These are phyloP conservation scores for Cornus florida DNA, from an alignment of 148 eudicot species.

Conservation along the genomic window DNA sequence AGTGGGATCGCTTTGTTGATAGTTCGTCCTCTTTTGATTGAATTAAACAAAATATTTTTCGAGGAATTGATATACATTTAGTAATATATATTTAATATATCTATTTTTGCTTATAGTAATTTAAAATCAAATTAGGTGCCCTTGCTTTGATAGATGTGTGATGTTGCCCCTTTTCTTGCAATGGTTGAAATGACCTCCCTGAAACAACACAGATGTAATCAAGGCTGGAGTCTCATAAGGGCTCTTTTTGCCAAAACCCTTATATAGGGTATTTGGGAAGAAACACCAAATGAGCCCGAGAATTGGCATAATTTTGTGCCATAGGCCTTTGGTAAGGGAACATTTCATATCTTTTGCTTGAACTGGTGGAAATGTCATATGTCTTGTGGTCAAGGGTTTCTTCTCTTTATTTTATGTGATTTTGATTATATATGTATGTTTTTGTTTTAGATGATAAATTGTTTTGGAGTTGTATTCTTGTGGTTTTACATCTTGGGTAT, in stretches of 20 bases:
- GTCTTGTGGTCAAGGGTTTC: not conserved
- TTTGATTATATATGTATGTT: not conserved
- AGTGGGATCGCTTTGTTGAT: no score
- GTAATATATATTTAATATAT: no score
- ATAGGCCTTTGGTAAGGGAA: conserved; percentile 55
- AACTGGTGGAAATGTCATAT: conserved; percentile 4
- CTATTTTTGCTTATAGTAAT: not conserved
- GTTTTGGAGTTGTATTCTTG: not conserved
- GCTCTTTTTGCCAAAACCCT: conserved; percentile 24
- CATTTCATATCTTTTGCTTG: conserved; percentile 19
- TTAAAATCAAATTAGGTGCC: not conserved
- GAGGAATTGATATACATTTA: no score
- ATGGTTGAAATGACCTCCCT: conserved; percentile 32
- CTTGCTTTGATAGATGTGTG: not conserved
- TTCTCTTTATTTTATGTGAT: not conserved
- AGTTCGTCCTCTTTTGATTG: no score
- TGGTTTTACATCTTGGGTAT: not conserved
- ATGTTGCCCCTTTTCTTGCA: conserved; percentile 5
- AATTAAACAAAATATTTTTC: no score
- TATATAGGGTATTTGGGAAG: conserved; percentile 28
- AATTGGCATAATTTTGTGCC: conserved; percentile 40
- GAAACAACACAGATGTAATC: conserved; percentile 15
- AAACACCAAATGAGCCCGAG: conserved; percentile 41
- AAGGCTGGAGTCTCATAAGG: conserved; percentile 52
- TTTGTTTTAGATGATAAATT: not conserved